Conservation (phyloP, 2,329 filamentous ascomycete genomes). For the Aspergillus eucalypticola region DNA sequence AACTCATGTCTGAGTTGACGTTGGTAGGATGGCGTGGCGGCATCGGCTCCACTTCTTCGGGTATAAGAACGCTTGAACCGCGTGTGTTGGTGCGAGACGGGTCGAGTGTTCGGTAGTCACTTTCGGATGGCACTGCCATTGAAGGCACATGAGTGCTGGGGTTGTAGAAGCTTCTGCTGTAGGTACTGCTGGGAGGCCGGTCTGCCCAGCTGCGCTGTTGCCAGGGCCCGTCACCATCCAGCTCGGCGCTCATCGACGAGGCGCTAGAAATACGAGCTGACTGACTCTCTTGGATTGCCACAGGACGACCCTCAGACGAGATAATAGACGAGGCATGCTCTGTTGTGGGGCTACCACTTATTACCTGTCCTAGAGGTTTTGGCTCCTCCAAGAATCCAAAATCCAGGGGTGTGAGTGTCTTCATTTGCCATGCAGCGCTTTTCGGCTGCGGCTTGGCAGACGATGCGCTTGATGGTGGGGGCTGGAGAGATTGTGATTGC, state of each 20-base stretch:
- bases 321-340: slow-evolving; percentile 32
- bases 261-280: slow-evolving; percentile 47
- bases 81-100: slow-evolving; percentile 25
- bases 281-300: slow-evolving; percentile 42
- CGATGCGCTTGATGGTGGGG: slow-evolving; percentile 17
- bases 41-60: slow-evolving; percentile 28
- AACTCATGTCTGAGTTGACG: slow-evolving; percentile 46
- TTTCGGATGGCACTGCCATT: slow-evolving; percentile 14
- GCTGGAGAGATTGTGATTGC: slow-evolving; percentile 22
- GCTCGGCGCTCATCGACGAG: slow-evolving; percentile 41
- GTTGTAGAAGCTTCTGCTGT: slow-evolving; percentile 43
- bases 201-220: slow-evolving; percentile 34
- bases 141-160: slow-evolving; percentile 25
- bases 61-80: slow-evolving; percentile 38
- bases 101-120: slow-evolving; percentile 20
- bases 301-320: slow-evolving; percentile 26
- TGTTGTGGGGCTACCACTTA: slow-evolving; percentile 47
- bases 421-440: slow-evolving; percentile 44
- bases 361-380: slow-evolving; percentile 42
- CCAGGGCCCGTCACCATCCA: slow-evolving; percentile 33
- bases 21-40: slow-evolving; percentile 21
- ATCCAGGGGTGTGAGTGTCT: slow-evolving; percentile 37
- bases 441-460: slow-evolving; percentile 40
- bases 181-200: slow-evolving; percentile 44
- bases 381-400: slow-evolving; percentile 41